Evolutionary conservation across 106 monocot species (phyloP).

Genomic region (Acorus calamus): DNA sequence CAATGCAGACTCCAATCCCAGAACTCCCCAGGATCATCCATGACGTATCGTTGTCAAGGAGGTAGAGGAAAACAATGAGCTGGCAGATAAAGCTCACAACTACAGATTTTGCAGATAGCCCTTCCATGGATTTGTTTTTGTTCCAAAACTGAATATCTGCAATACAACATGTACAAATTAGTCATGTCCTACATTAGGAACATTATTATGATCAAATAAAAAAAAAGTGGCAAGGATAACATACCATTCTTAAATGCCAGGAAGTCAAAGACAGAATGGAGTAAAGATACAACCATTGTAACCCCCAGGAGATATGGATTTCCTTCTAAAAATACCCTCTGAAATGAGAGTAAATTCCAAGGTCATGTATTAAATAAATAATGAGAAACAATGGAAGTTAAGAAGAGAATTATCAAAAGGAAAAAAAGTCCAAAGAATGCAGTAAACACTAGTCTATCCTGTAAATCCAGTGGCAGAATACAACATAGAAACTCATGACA

Average conservation of each 20-base stretch:
- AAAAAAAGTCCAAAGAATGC: background rate
- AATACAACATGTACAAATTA: slow-evolving; percentile 5
- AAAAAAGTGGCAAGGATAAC: slow-evolving; percentile 4
- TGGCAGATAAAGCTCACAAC: slow-evolving; percentile 92
- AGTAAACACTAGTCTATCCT: too few species aligned
- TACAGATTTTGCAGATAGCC: slow-evolving; percentile 94
- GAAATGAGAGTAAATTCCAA: slow-evolving; percentile 9
- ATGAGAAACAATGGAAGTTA: background rate
- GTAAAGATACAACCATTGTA: slow-evolving; percentile 83
- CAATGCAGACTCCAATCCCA: slow-evolving; percentile 91
- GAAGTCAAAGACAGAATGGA: slow-evolving; percentile 93
- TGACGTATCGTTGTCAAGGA: slow-evolving; percentile 96
- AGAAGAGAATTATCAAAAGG: background rate
- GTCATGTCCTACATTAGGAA: background rate
- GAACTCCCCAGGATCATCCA: slow-evolving; percentile 99
- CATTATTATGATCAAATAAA: background rate
- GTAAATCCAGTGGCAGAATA: too few species aligned
- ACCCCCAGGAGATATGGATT: slow-evolving; percentile 79
- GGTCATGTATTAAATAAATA: too few species aligned
- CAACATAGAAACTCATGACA: too few species aligned
- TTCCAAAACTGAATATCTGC: slow-evolving; percentile 99
- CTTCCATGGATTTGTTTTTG: slow-evolving; percentile 99
- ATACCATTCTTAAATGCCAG: slow-evolving; percentile 96
- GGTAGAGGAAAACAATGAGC: slow-evolving; percentile 92
- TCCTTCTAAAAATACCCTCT: slow-evolving; percentile 98